Evolutionary conservation across 1,139 yeast genomes (phyloP).

Genomic region (Keqinozyma sinolaborantium): DNA sequence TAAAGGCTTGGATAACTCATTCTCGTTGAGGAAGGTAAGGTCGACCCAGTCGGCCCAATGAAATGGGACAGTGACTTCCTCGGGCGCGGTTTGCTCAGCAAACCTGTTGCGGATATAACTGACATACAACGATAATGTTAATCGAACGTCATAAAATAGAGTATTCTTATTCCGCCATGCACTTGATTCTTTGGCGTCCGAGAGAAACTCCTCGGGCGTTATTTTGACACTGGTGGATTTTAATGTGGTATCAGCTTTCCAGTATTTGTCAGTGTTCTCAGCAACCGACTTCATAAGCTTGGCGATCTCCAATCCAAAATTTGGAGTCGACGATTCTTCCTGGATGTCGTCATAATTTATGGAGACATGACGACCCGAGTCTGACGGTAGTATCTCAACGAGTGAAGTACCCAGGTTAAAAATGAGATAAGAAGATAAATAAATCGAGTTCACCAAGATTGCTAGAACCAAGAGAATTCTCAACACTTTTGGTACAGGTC

Average conservation of each 20-base stretch:
- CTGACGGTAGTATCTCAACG: background rate
- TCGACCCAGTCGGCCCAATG: slow-evolving; percentile 30
- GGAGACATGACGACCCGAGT: background rate
- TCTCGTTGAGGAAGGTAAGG: slow-evolving; percentile 15
- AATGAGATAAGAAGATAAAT: slow-evolving; percentile 8
- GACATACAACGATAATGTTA: slow-evolving; percentile 34
- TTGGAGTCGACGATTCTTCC: slow-evolving; percentile 6
- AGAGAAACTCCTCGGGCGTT: slow-evolving; percentile 14
- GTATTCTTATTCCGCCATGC: slow-evolving; percentile 17
- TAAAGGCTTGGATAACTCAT: slow-evolving; percentile 13
- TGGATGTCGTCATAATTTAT: slow-evolving; percentile 6
- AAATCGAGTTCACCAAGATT: slow-evolving; percentile 6
- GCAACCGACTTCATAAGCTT: slow-evolving; percentile 15
- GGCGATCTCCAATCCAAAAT: slow-evolving; percentile 12
- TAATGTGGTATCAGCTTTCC: slow-evolving; percentile 21
- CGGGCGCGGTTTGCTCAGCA: slow-evolving; percentile 5
- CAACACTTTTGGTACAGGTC: background rate
- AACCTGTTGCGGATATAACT: slow-evolving; percentile 18
- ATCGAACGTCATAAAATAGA: slow-evolving; percentile 34
- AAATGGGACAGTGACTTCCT: slow-evolving; percentile 20
- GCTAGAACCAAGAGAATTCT: slow-evolving; percentile 1
- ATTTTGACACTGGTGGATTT: slow-evolving; percentile 14
- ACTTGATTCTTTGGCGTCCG: slow-evolving; percentile 7
- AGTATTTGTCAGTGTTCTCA: slow-evolving; percentile 14
- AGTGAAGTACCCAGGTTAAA: slow-evolving; percentile 4